phyloP scores from a whole-genome alignment of 1,284 basidiomycete genomes.

The Ganoderma sp. region DNA sequence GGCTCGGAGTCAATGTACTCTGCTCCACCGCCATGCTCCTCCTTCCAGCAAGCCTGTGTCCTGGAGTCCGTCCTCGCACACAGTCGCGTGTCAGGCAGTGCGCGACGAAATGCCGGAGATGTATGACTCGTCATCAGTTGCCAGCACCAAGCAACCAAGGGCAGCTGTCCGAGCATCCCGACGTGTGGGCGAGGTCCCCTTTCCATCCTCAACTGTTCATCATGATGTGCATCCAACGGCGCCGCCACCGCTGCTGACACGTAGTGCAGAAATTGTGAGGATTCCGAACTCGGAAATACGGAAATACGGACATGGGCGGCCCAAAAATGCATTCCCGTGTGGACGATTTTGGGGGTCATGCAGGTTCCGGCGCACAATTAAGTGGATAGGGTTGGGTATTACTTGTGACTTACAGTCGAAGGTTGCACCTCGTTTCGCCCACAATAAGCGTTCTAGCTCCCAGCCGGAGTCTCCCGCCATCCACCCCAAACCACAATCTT shows the following conservation, averaged over 20 bases:
- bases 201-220: slow-evolving; percentile 25
- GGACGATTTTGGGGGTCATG: background rate
- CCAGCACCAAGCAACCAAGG: slow-evolving; percentile 1
- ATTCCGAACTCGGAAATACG: background rate
- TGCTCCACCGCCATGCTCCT: slow-evolving; percentile 27
- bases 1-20: slow-evolving; percentile 22
- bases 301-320: slow-evolving; percentile 4
- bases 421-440: background rate
- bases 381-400: background rate
- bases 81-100: background rate
- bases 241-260: slow-evolving; percentile 23
- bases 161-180: slow-evolving; percentile 8
- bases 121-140: slow-evolving; percentile 8
- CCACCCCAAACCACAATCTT: background rate
- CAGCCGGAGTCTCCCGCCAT: background rate
- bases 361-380: slow-evolving; percentile 16
- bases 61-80: slow-evolving; percentile 16
- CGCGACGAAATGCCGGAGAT: slow-evolving; percentile 8
- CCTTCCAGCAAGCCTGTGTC: slow-evolving; percentile 33
- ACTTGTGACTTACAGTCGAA: background rate
- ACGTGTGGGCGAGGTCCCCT: slow-evolving; percentile 6
- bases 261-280: background rate
- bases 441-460: slow-evolving; percentile 3
- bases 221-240: slow-evolving; percentile 23
- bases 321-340: background rate